Percentiles rank a stretch among this genome's conserved stretches.
Conservation (phyloP, 352 stramenopile genomes). For the Globisporangium heterothallicum region DNA sequence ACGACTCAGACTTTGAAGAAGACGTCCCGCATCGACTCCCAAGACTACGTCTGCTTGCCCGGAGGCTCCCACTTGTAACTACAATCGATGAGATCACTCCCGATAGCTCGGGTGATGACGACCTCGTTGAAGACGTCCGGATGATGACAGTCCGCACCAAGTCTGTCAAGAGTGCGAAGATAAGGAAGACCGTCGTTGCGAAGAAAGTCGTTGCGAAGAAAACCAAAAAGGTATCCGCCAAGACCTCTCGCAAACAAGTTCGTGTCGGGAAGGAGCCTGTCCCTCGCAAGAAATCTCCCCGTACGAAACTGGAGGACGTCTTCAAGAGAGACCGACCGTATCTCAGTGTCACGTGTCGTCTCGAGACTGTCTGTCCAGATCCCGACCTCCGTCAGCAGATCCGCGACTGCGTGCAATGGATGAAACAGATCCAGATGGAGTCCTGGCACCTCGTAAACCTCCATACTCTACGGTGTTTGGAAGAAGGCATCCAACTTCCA, state of each 20-base stretch:
- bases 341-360: constrained; percentile 14
- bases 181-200: constrained; percentile 3
- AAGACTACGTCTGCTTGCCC: background rate
- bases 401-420: constrained; percentile 6
- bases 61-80: too few relatives aligned
- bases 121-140: constrained; percentile 6
- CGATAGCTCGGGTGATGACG: background rate
- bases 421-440: constrained; percentile 21
- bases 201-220: constrained; percentile 13
- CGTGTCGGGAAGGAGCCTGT: constrained; percentile 9
- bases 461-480: constrained; percentile 14
- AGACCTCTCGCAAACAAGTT: constrained; percentile 6
- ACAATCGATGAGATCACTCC: background rate
- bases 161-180: constrained; percentile 8
- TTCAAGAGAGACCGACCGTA: constrained; percentile 10
- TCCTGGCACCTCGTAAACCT: constrained; percentile 19
- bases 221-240: constrained; percentile 10
- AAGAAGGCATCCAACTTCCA: constrained; percentile 3
- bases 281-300: constrained; percentile 8
- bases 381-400: constrained; percentile 15
- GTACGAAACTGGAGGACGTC: constrained; percentile 9
- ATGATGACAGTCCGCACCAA: constrained; percentile 5
- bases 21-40: background rate
- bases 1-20: background rate
- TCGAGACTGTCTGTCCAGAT: constrained; percentile 7